Base-by-base conservation (phyloP, 2,329 filamentous ascomycete species). In the Diplodia corticola region DNA sequence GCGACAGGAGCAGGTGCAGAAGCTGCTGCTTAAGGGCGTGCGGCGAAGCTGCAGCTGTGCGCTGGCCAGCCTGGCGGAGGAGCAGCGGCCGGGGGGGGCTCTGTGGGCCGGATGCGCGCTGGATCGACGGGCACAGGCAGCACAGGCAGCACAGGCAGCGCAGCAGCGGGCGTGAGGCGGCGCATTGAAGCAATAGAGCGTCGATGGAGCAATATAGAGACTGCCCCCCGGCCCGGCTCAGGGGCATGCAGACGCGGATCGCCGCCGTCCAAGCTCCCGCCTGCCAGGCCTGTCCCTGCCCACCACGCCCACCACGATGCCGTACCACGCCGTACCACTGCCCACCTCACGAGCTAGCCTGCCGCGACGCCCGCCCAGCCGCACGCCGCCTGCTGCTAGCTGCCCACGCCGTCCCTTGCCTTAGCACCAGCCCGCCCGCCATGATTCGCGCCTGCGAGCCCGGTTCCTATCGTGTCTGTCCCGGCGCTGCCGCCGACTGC, bases 1-100 rank as follows among this genome's bases (percentile, higher is more conserved):
- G 51, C 49, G 30, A 26, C 49, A 20, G 48, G 60, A 28, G 48
- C 60, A 53, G 48, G 35, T 33, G 35, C 49, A 53, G 48, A 54
- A 30, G 49, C 61, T 46, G 61, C 37, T 59, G 55, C 26, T 59
- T 59, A 59, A 59, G 54, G 54, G 53, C 50, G 48, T 33, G 30
- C 48, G 48, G 13, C 6, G 5, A n/a, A 5, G 46, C 46, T 33
- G 30, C 30, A 33, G 30, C 30, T 12, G 30, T 44, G 40, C 40
- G 40, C 40, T 44, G 40, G 17, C 37, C 15, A 17, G 28, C 28
- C 28, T 30, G 28, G 28, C 28, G 37, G 40, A 44, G 40, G 40
- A 44, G 40, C 40, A 44, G 40, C 40, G n/a, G 40, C 40, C 40
- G 40, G 40, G 40, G 40, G 5, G 37, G 35, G 37, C 40, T n/a